Evolutionary conservation across 495 filamentous ascomycete genomes (phyloP), one percentile per base, ranked within the genome.

Genomic region (Astrothelium subdiscretum): DNA sequence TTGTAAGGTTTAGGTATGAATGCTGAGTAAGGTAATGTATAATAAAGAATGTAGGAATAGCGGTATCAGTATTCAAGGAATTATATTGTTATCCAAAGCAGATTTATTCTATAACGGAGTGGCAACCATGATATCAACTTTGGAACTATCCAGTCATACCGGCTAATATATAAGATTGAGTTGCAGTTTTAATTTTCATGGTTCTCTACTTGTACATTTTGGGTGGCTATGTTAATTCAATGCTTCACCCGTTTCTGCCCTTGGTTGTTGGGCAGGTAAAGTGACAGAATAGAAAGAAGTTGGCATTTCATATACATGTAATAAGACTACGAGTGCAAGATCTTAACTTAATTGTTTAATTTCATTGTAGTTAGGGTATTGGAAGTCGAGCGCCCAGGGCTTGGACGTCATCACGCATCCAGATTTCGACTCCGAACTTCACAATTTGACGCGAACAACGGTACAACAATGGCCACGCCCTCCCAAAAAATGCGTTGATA

Each of bases 1-100:
- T 66, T 78, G 67, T 78, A 71, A 61, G 24, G 8, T 8, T 11
- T 27, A 8, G 20, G 22, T n/a, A 8, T 27, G 48, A 12, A 20
- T 3, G 3, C 20, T 8, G 6, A n/a, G 20, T n/a, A 11, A 10
- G 18, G 8, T 20, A 18, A 8, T 20, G 42, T 48, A 48, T n/a
- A 38, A 48, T 48, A 48, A n/a, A n/a, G n/a, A n/a, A n/a, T n/a
- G n/a, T n/a, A n/a, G n/a, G n/a, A n/a, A n/a, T n/a, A n/a, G n/a
- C n/a, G n/a, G n/a, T n/a, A n/a, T n/a, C n/a, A n/a, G n/a, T n/a
- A n/a, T n/a, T n/a, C n/a, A n/a, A n/a, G n/a, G n/a, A n/a, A n/a
- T n/a, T n/a, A n/a, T n/a, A n/a, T n/a, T n/a, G n/a, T n/a, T n/a
- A n/a, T n/a, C n/a, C n/a, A n/a, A n/a, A n/a, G n/a, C n/a, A n/a